Evolutionary conservation across 208 protist genomes (phyloP).

Genomic region (Trypanosoma theileri): DNA sequence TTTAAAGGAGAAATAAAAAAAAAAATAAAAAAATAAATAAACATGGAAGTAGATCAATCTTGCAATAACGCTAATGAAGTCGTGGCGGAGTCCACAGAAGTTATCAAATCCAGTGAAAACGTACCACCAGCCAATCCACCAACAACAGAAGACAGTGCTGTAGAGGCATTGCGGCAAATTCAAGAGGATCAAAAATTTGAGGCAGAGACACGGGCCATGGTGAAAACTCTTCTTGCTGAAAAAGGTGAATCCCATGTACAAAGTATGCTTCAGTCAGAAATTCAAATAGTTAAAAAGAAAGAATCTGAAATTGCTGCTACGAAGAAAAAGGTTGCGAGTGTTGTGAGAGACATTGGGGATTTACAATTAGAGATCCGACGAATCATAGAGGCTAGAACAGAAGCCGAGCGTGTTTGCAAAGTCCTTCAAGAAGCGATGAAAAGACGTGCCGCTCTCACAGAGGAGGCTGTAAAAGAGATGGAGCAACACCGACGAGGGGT

Average conservation of each 20-base stretch:
- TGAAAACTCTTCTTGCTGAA: conserved; percentile 43
- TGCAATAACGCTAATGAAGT: too few relatives aligned
- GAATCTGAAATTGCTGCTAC: conserved; percentile 56
- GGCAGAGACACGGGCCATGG: conserved; percentile 35
- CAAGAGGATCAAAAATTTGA: conserved; percentile 30
- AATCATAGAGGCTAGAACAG: conserved; percentile 27
- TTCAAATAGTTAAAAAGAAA: conserved; percentile 64
- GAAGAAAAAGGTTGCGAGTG: conserved; percentile 45
- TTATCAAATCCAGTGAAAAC: neutral
- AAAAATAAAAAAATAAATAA: too few relatives aligned
- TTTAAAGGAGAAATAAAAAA: too few relatives aligned
- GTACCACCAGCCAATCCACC: neutral
- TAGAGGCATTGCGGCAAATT: conserved; percentile 16
- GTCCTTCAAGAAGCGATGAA: conserved; percentile 52
- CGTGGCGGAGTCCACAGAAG: too few relatives aligned
- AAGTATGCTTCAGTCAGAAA: conserved; percentile 64
- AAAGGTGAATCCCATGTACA: conserved; percentile 64
- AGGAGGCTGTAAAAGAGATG: conserved; percentile 57
- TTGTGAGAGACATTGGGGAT: conserved; percentile 39
- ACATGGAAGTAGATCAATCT: too few relatives aligned
- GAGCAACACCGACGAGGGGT: conserved; percentile 43
- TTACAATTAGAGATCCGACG: conserved; percentile 35
- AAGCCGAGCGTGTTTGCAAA: conserved; percentile 46
- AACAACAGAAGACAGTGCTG: neutral
- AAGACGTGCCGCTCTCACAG: conserved; percentile 43